Conservation (phyloP, 192 early-diverging fungal species). For the Paraglomus brasilianum region DNA sequence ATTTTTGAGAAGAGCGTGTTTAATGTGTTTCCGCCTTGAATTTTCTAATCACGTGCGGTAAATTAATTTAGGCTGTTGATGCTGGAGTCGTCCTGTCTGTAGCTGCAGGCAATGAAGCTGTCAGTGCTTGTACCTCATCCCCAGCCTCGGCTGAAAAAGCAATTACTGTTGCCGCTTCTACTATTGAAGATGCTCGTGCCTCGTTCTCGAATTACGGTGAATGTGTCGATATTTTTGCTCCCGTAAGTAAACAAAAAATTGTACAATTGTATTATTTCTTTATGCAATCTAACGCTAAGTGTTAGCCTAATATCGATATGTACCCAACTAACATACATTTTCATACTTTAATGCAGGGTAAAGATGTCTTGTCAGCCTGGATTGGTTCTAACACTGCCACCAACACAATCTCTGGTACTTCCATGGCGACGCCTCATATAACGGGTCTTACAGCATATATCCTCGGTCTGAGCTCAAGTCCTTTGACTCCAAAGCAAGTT, state of each 20-base stretch:
- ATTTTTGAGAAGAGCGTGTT: no score
- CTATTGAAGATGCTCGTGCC: conserved; percentile 45
- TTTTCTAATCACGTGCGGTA: conserved; percentile 36
- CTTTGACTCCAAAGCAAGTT: conserved; percentile 56
- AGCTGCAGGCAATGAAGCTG: conserved; percentile 41
- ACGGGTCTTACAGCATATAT: conserved; percentile 74
- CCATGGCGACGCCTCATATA: conserved; percentile 88
- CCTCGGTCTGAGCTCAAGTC: conserved; percentile 42
- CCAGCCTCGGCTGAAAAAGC: conserved; percentile 44
- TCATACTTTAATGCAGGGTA: conserved; percentile 46
- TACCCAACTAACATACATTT: no score
- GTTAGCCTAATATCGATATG: no score
- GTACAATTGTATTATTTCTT: no score
- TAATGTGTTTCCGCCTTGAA: conserved; percentile 42
- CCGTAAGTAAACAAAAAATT: no score
- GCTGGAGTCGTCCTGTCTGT: conserved; percentile 43
- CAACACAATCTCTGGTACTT: conserved; percentile 90
- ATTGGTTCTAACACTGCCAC: conserved; percentile 65
- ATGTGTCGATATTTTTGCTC: conserved; percentile 54
- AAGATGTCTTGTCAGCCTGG: conserved; percentile 51
- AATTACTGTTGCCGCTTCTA: conserved; percentile 51
- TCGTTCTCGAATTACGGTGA: conserved; percentile 49
- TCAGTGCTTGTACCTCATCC: conserved; percentile 47
- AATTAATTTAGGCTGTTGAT: no score
- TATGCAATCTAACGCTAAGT: no score